phyloP scores from a whole-genome alignment of 345 rosid species.

The Aquilaria yunnanensis region DNA sequence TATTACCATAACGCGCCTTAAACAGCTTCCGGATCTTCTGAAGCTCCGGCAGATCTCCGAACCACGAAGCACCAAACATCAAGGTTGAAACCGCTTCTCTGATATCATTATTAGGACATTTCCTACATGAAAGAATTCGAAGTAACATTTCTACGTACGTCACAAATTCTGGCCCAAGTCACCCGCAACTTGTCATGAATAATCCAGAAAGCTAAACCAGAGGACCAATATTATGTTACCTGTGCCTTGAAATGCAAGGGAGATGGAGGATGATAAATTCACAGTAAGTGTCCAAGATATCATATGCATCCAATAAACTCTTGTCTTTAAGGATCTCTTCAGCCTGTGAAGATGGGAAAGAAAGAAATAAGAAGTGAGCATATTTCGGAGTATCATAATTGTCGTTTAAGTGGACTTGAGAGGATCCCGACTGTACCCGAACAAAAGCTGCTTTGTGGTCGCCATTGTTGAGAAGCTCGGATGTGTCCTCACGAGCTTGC shows the following conservation, averaged over 20 bases:
- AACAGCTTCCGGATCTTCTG: constrained; percentile 14
- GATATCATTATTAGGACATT: constrained; percentile 17
- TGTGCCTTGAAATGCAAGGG: constrained; percentile 19
- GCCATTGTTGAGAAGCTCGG: constrained; percentile 16
- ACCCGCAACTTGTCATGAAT: no score
- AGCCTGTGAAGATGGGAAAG: constrained; percentile 11
- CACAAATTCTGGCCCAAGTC: not conserved
- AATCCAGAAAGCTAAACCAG: no score
- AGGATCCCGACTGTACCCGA: constrained; percentile 2
- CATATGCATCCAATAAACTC: constrained; percentile 18
- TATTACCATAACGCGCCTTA: constrained; percentile 17
- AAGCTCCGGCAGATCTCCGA: constrained; percentile 31
- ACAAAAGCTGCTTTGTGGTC: constrained; percentile 8
- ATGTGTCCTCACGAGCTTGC: constrained; percentile 15
- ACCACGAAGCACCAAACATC: constrained; percentile 23
- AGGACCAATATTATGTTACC: not conserved
- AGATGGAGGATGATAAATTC: constrained; percentile 20
- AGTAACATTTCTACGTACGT: not conserved
- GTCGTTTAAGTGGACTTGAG: not conserved
- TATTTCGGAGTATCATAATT: not conserved
- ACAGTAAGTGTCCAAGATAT: constrained; percentile 20
- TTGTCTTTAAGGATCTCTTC: constrained; percentile 20
- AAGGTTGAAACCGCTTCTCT: constrained; percentile 32
- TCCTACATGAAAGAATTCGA: constrained; percentile 9
- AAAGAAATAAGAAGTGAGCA: not conserved